Conservation (phyloP, 2,329 filamentous ascomycete species). For the Teratosphaeria epicoccoides region DNA sequence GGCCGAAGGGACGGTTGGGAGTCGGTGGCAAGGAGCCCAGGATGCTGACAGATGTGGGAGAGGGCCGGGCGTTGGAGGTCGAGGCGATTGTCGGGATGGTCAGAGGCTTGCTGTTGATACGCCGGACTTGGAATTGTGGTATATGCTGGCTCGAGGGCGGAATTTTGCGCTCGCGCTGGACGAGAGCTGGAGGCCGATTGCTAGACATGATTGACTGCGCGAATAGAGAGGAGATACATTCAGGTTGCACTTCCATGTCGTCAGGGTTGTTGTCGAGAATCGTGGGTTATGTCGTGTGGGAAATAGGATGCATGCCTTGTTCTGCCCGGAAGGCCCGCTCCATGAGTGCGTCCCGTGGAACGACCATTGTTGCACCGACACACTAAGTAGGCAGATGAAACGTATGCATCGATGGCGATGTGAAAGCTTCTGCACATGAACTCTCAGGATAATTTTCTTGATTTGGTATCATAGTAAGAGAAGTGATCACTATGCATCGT, state of each 20-base stretch:
- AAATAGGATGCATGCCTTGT: too few relatives aligned
- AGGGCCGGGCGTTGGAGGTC: conserved; percentile 37
- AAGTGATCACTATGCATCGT: not conserved
- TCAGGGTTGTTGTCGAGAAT: too few relatives aligned
- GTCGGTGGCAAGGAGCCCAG: conserved; percentile 36
- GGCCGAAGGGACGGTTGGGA: conserved; percentile 30
- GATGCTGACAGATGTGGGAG: conserved; percentile 40
- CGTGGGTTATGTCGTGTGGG: too few relatives aligned
- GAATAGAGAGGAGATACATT: too few relatives aligned
- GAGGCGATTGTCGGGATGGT: conserved; percentile 40
- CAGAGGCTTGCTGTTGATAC: conserved; percentile 30
- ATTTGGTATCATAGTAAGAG: not conserved
- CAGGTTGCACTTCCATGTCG: too few relatives aligned
- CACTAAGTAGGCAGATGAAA: too few relatives aligned
- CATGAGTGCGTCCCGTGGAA: too few relatives aligned
- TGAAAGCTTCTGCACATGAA: too few relatives aligned
- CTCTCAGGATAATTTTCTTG: not conserved
- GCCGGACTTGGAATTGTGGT: conserved; percentile 33
- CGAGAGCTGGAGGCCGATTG: conserved; percentile 11
- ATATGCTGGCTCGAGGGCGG: conserved; percentile 31
- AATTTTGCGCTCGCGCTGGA: conserved; percentile 11
- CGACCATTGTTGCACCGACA: too few relatives aligned
- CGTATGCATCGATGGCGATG: too few relatives aligned
- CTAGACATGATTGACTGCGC: conserved; percentile 9
- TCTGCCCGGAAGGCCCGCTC: too few relatives aligned